These are phyloP conservation scores for Pleurotus tuber-regium DNA, from an alignment of 768 basidiomycete genomes.

Conservation along the genomic window DNA sequence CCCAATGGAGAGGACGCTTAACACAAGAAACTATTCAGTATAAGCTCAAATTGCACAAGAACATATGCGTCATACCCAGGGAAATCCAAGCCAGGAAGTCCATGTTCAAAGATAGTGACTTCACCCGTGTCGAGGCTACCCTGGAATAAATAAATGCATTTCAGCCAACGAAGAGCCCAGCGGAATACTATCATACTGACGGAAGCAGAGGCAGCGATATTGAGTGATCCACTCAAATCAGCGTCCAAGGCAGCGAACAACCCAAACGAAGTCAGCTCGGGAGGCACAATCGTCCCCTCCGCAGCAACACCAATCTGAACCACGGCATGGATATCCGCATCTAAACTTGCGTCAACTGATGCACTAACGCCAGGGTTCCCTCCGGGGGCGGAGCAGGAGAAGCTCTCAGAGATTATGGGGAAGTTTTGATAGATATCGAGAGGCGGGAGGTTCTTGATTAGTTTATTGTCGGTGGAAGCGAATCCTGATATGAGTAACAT, in stretches of 20 bases:
- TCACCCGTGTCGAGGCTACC: constrained; percentile 26
- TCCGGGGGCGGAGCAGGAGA: constrained; percentile 14
- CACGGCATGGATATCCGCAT: constrained; percentile 24
- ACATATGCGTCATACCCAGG: constrained; percentile 28
- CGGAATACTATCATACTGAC: constrained; percentile 18
- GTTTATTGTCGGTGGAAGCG: constrained; percentile 13
- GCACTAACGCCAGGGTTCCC: constrained; percentile 11
- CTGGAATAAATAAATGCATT: constrained; percentile 9
- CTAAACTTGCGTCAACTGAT: constrained; percentile 14
- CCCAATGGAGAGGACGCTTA: constrained; percentile 29
- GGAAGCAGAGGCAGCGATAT: constrained; percentile 23
- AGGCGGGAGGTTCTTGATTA: constrained; percentile 16
- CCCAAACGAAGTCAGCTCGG: constrained; percentile 23
- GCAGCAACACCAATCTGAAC: constrained; percentile 26
- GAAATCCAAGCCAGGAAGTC: constrained; percentile 29
- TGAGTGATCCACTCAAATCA: constrained; percentile 25
- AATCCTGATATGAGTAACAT: constrained; percentile 13
- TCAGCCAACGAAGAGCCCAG: no score
- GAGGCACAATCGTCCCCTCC: constrained; percentile 25
- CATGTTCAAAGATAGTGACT: constrained; percentile 27
- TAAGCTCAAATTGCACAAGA: background rate
- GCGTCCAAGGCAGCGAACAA: constrained; percentile 26
- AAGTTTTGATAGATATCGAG: constrained; percentile 19
- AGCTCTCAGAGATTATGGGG: constrained; percentile 17
- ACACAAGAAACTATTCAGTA: background rate